A percentile compares a stretch with the other conserved stretches of the same genome.
phyloP scores from a whole-genome alignment of 2,329 filamentous ascomycete genomes.

The Fusarium ramigenum region DNA sequence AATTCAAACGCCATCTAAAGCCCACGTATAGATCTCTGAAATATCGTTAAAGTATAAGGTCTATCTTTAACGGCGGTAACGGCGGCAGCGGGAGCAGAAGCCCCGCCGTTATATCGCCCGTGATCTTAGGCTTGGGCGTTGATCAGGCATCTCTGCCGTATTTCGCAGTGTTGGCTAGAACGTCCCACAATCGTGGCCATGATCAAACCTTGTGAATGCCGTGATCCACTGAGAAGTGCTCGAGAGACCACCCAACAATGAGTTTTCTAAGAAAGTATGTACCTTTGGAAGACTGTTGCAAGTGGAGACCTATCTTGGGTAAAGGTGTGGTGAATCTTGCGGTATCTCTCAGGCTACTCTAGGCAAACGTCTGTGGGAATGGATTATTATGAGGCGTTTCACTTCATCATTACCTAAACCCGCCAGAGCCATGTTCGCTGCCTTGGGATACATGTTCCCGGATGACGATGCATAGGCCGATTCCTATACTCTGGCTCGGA shows the following conservation, averaged over 20 bases:
- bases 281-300: neutral
- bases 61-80: neutral
- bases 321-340: neutral
- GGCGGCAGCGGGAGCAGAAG: conserved; percentile 6
- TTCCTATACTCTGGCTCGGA: neutral
- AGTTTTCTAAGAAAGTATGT: neutral
- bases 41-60: neutral
- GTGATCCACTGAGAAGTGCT: neutral
- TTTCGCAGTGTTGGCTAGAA: neutral
- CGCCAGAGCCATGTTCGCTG: neutral
- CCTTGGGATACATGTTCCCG: neutral
- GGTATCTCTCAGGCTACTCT: neutral
- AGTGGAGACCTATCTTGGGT: neutral
- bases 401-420: neutral
- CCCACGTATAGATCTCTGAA: neutral
- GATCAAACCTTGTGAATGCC: neutral
- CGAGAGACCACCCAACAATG: neutral
- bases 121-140: neutral
- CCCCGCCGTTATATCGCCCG: conserved; percentile 26
- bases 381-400: neutral
- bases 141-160: conserved; percentile 1
- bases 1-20: neutral
- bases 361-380: neutral
- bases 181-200: neutral
- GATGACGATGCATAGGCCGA: neutral